Percentiles rank a stretch among this genome's conserved stretches.
phyloP scores from a whole-genome alignment of 2,329 filamentous ascomycete species.

The Capronia epimyces region DNA sequence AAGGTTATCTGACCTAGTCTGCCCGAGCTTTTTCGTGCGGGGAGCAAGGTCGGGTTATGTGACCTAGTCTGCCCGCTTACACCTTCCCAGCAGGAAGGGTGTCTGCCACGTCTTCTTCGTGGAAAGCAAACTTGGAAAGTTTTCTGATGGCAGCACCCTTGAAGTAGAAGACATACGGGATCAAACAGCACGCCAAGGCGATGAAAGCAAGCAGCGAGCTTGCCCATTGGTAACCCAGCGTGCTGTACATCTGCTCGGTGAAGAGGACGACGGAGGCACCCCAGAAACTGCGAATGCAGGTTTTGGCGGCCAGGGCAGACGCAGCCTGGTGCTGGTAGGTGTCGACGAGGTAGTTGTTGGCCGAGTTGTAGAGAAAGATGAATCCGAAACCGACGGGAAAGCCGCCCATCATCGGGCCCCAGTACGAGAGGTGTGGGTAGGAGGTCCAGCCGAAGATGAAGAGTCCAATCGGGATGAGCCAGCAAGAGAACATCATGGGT shows the following conservation, averaged over 20 bases:
- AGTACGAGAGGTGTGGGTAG: conserved; percentile 55
- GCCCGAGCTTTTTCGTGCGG: conserved; percentile 34
- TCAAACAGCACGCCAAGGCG: conserved; percentile 69
- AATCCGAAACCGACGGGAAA: conserved; percentile 72
- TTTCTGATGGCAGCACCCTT: conserved; percentile 67
- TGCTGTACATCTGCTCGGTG: conserved; percentile 72
- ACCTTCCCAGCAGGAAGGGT: conserved; percentile 11
- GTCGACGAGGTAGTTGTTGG: conserved; percentile 72
- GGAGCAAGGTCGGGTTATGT: conserved; percentile 24
- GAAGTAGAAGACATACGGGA: conserved; percentile 76
- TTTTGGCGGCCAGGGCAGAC: conserved; percentile 79
- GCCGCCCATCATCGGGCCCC: conserved; percentile 66
- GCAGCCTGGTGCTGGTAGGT: conserved; percentile 79
- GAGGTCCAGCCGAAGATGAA: conserved; percentile 67
- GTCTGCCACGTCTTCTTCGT: conserved; percentile 45
- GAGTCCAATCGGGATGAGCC: conserved; percentile 62
- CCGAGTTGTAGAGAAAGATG: conserved; percentile 76
- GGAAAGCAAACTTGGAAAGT: conserved; percentile 67
- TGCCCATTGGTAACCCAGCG: conserved; percentile 71
- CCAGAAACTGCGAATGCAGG: conserved; percentile 83
- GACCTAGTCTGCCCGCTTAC: conserved; percentile 1
- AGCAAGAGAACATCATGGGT: conserved; percentile 74
- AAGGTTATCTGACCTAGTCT: too few species aligned
- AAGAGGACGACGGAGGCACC: conserved; percentile 73
- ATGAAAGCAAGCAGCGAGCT: conserved; percentile 67